Percentiles rank a stretch among this genome's conserved stretches.
Evolutionary conservation across 2,329 filamentous ascomycete genomes (phyloP).

Genomic region (Dothidotthia symphoricarpi): DNA sequence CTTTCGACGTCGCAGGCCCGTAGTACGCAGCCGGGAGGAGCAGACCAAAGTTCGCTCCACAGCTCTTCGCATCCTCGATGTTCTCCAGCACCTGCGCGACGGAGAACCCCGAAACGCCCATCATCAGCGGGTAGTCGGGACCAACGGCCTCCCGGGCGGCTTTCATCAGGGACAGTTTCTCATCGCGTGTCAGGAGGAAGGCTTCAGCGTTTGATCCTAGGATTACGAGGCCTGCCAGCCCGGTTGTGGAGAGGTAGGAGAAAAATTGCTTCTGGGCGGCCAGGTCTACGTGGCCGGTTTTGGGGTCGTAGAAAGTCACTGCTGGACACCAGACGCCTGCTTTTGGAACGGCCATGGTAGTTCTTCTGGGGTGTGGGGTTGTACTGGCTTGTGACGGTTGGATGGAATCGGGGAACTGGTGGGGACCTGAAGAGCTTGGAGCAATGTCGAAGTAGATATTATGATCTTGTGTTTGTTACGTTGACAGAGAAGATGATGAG

Average conservation of each 20-base stretch:
- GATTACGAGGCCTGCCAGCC: constrained; percentile 47
- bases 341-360: constrained; percentile 7
- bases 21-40: constrained; percentile 49
- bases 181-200: constrained; percentile 47
- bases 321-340: constrained; percentile 42
- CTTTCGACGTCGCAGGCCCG: constrained; percentile 44
- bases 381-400: too few species aligned
- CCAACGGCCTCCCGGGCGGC: constrained; percentile 46
- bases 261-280: constrained; percentile 46
- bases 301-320: constrained; percentile 48
- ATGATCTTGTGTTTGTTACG: too few species aligned
- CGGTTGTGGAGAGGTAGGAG: constrained; percentile 44
- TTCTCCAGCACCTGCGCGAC: constrained; percentile 47
- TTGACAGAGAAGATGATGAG: too few species aligned
- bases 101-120: constrained; percentile 46
- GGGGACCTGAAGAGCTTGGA: too few species aligned
- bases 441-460: too few species aligned
- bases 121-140: constrained; percentile 46
- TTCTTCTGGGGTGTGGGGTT: too few species aligned
- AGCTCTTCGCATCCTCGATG: constrained; percentile 43
- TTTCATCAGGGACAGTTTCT: constrained; percentile 42
- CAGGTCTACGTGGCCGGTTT: constrained; percentile 43
- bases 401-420: too few species aligned
- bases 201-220: constrained; percentile 51
- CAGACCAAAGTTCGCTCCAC: constrained; percentile 46